These are phyloP conservation scores for Coffea eugenioides DNA, from an alignment of 257 asterid genomes.

Conservation along the genomic window DNA sequence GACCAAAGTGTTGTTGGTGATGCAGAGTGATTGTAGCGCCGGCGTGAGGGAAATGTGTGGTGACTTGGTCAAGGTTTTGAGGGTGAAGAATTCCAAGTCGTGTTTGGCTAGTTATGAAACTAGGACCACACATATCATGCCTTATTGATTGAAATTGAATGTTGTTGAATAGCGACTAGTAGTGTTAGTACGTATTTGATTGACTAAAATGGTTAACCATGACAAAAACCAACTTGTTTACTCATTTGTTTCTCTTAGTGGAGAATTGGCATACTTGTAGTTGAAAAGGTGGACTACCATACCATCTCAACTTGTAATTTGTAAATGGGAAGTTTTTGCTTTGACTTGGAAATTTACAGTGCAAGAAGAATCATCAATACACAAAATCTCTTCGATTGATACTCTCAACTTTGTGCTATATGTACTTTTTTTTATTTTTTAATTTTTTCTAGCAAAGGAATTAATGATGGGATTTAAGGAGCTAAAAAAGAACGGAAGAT, in stretches of 20 bases:
- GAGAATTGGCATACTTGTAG: background rate
- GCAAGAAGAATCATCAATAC: background rate
- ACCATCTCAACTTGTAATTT: background rate
- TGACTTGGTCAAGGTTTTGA: constrained; percentile 78
- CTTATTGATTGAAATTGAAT: constrained; percentile 41
- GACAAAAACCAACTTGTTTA: constrained; percentile 4
- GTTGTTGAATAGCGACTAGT: background rate
- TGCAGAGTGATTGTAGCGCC: constrained; percentile 75
- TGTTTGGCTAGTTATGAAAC: constrained; percentile 84
- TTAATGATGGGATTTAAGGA: no score
- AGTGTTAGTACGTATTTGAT: background rate
- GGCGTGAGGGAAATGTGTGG: constrained; percentile 63
- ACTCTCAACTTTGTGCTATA: background rate
- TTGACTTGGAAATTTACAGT: background rate
- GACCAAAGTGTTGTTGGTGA: constrained; percentile 78
- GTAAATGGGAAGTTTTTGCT: constrained; percentile 4
- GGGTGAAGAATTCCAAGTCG: constrained; percentile 58
- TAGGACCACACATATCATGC: constrained; percentile 80
- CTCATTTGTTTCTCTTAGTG: background rate
- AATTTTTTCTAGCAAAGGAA: no score
- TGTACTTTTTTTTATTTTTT: no score
- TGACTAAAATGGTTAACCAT: constrained; percentile 1
- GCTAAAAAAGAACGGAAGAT: no score
- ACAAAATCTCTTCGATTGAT: background rate
- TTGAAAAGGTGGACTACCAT: constrained; percentile 5